Evolutionary conservation across 2,329 filamentous ascomycete genomes (phyloP), one percentile per base, ranked within the genome.

Genomic region (Fusarium incarnatum): DNA sequence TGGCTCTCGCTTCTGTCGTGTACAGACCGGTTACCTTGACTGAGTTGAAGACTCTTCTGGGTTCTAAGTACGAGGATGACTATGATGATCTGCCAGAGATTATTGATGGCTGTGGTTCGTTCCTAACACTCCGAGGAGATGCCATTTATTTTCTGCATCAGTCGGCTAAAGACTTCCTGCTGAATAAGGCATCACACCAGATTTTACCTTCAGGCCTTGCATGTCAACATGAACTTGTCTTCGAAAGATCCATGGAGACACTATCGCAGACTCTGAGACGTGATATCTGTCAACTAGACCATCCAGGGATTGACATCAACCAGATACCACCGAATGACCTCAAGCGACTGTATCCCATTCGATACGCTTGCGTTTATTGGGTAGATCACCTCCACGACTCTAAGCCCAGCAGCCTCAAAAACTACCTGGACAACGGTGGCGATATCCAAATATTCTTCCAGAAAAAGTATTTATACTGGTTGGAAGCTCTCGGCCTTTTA

Each of bases 271-370:
- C 8, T 8, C 13, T 47, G 2, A 16, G 15, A 20, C 45, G 25
- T 3, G 25, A 47, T 1, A 28, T 47, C 3, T 30, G 20, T 6
- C 4, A 20, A 13, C 20, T 47, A 6, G 0, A 5, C 0, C 18
- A 30, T 5, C 18, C 45, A 3, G 25, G 23, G 3, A 1, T 20
- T 1, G 3, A 13, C 1, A 6, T 10, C 8, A 1, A 30, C 0
- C 3, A 30, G 0, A 8, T 47, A 4, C 2, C 2, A 3, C 11
- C 12, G 0, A 3, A 13, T 13, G 1, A 1, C 0, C 25, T n/a
- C 2, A 1, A 11, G 9, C 45, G 25, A 3, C 8, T 47, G 5
- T 4, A 10, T 4, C 3, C 8, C 0, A 7, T 47, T 5, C 6
- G 8, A 5, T 47, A 47, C 13, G 11, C 25, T 4, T 47, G n/a